Evolutionary conservation across 305 asterid species (phyloP), one percentile per base, ranked within the genome.

Genomic region (Nicotiana rustica): DNA sequence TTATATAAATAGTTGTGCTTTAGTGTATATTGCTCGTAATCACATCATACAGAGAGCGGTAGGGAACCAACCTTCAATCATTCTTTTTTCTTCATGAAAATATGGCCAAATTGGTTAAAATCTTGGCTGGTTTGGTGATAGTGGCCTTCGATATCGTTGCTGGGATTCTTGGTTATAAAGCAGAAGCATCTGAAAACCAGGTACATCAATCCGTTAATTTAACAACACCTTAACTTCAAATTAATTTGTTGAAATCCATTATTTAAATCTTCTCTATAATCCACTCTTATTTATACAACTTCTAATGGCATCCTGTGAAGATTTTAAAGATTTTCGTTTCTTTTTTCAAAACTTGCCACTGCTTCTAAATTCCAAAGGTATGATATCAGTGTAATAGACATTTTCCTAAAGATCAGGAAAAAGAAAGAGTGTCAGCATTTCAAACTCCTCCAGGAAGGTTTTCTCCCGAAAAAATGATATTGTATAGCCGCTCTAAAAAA

Each of bases 171-270:
- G 97, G 95, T 3, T 88, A 92, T 87, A 92, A 89, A 83, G 97
- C 96, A 15, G 97, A 95, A 80, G 93, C 92, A 21, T 94, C 97
- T 75, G 96, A 93, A 87, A 89, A 90, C 81, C 89, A 92, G 93
- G 98, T 91, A 65, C 83, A 33, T 44, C 17, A 1, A 68, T 62
- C 33, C 0, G 10, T 62, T 35, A 64, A 35, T 67, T 67, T 44
- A 18, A 69, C 60, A 70, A 44, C 19, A 5, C 78, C 18, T 33
- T 15, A 9, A 14, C 15, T 21, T 73, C 36, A 44, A 73, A 73
- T 25, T 47, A 13, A 49, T 71, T 21, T 33, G 49, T 44, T 47
- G 18, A 4, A 71, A 18, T 44, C 21, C 6, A 1, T 18, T 7
- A 47, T 71, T 10, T 71, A 18, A 71, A 25, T 71, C 41, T 13